Percentiles rank a stretch among this genome's conserved stretches.
phyloP scores from a whole-genome alignment of 805 yeast species.

The Suhomyces emberorum region DNA sequence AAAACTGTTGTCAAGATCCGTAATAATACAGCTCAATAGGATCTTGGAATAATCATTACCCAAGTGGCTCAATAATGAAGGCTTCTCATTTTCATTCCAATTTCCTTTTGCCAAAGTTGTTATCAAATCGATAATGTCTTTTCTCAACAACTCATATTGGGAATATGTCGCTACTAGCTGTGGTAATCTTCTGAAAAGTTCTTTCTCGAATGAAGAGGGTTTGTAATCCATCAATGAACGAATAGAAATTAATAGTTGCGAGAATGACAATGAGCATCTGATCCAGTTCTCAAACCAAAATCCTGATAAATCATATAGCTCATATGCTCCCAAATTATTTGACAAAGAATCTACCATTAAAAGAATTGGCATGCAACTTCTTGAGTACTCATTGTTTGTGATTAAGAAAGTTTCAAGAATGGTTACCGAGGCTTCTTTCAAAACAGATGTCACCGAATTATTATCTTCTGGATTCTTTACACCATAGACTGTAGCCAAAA shows the following conservation, averaged over 20 bases:
- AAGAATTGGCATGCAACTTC: conserved; percentile 55
- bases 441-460: not conserved
- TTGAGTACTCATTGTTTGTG: conserved; percentile 44
- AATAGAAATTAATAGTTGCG: conserved; percentile 53
- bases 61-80: conserved; percentile 78
- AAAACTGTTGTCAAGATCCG: conserved; percentile 57
- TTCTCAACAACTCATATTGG: conserved; percentile 45
- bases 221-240: conserved; percentile 47
- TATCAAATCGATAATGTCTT: conserved; percentile 51
- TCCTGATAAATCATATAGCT: conserved; percentile 43
- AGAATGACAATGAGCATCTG: conserved; percentile 49
- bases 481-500: conserved; percentile 54
- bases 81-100: conserved; percentile 57
- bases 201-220: conserved; percentile 65
- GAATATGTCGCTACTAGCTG: conserved; percentile 57
- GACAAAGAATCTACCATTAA: conserved; percentile 48
- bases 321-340: conserved; percentile 30
- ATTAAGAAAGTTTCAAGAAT: conserved; percentile 57
- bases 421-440: conserved; percentile 14
- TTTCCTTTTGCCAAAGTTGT: conserved; percentile 53
- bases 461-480: conserved; percentile 16
- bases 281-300: conserved; percentile 50
- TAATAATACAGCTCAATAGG: conserved; percentile 56
- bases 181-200: conserved; percentile 54
- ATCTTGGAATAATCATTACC: conserved; percentile 62